Evolutionary conservation across 805 yeast species (phyloP), one percentile per base, ranked within the genome.

Genomic region (Yarrowia sp.): DNA sequence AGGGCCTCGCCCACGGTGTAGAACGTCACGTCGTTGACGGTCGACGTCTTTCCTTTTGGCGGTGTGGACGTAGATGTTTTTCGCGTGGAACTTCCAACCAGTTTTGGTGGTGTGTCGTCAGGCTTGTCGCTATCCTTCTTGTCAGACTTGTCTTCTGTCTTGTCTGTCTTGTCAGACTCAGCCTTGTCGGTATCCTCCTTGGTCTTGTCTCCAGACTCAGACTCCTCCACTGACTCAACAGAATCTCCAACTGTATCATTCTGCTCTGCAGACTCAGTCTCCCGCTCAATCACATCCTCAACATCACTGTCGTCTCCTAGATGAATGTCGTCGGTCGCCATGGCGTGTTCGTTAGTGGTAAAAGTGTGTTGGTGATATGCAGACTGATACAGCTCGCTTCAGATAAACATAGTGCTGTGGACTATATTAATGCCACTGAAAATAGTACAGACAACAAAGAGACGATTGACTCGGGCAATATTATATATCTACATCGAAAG

Each of bases 251-350:
- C n/a, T n/a, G n/a, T n/a, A n/a, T n/a, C n/a, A n/a, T 32, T n/a
- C 36, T 6, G 36, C 0, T n/a, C 14, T 12, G 22, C 12, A 22
- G 13, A 12, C 24, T 5, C 14, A 27, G n/a, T 14, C 49, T 16
- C 16, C 24, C 49, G 24, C n/a, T n/a, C n/a, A n/a, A n/a, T 42
- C 13, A 12, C 19, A 9, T 42, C 22, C 18, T 22, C 44, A n/a
- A n/a, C n/a, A 10, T 32, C 33, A n/a, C 27, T 25, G 4, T 51
- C 58, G 16, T 35, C 58, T n/a, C 56, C 56, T 6, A 51, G 58
- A 33, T 35, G 58, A 51, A 51, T 51, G 12, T 51, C 58, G 21
- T 51, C 42, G 16, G 14, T 8, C 22, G 42, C 24, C 33, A 33
- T 51, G 24, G 58, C 13, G 13, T 4, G n/a, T 24, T 13, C 12